Conservation (phyloP, 495 filamentous ascomycete species). For the Penicillium parvum region DNA sequence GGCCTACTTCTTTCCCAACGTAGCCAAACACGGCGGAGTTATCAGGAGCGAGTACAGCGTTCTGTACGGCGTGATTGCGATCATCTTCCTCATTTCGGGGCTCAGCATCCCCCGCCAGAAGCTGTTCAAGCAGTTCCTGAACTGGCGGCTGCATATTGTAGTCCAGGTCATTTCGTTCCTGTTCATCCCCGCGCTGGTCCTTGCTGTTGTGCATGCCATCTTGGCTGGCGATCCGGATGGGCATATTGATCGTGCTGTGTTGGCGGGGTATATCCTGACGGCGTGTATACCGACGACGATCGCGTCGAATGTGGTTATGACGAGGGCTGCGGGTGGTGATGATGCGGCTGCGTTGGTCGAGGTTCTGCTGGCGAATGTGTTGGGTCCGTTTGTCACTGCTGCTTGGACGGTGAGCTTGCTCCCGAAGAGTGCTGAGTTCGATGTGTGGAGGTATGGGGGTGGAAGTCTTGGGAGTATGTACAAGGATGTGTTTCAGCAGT, state of each 20-base stretch:
- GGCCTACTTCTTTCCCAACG: constrained; percentile 50
- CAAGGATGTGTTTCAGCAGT: constrained; percentile 47
- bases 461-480: constrained; percentile 48
- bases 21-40: constrained; percentile 49
- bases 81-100: constrained; percentile 53
- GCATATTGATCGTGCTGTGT: constrained; percentile 44
- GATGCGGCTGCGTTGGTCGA: constrained; percentile 53
- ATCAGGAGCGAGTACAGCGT: constrained; percentile 52
- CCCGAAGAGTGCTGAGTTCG: constrained; percentile 39
- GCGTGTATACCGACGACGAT: constrained; percentile 57
- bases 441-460: constrained; percentile 40
- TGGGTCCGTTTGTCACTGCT: constrained; percentile 49
- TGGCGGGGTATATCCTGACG: constrained; percentile 51
- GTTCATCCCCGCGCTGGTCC: constrained; percentile 43
- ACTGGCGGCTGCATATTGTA: constrained; percentile 50
- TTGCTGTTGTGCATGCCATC: constrained; percentile 45
- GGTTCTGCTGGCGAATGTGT: constrained; percentile 51
- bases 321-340: constrained; percentile 49
- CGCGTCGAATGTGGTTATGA: constrained; percentile 57
- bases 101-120: constrained; percentile 51
- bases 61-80: constrained; percentile 48
- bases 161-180: constrained; percentile 50
- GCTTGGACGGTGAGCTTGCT: constrained; percentile 49
- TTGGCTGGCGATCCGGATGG: constrained; percentile 40
- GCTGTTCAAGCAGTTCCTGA: constrained; percentile 43